Evolutionary conservation across 2,329 filamentous ascomycete species (phyloP), one percentile per base, ranked within the genome.

Genomic region (Neopestalotiopsis sp.): DNA sequence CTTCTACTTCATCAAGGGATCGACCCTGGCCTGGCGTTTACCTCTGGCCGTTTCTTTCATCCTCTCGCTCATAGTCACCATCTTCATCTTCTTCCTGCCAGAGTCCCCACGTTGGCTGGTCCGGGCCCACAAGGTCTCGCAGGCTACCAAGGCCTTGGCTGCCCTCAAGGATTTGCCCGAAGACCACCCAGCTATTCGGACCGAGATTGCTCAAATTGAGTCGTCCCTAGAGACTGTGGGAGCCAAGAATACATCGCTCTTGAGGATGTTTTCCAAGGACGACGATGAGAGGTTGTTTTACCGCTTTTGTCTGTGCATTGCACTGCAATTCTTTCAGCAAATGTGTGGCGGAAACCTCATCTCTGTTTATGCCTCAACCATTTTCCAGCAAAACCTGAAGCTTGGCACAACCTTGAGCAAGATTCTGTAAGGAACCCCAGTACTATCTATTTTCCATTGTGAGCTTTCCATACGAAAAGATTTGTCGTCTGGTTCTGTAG

Each of bases 251-350:
- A 79, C 79, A 3, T 81, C 76, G 66, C 76, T 85, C 7, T 74
- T 73, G 49, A 81, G 85, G 56, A 78, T 86, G 73, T 78, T 85
- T 72, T 83, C 79, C 71, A 84, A 83, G 79, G 84, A 83, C 67
- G 80, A 84, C 10, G 84, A 86, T 66, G 84, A 84, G 76, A 24
- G 60, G 4, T 80, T 85, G 0, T 75, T 81, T n/a, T 86, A 88
- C 76, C 83, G 86, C 34, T 86, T 86, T 73, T 78, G 77, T 2
- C 81, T 86, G 9, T 86, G 84, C 72, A 82, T 86, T 64, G 77
- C 84, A 52, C 74, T 86, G 60, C 84, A 86, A 68, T 84, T 85
- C 75, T 80, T 82, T 71, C 84, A 86, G 75, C 84, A 86, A 73
- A 84, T 85, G 82, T 79, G 81, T 69, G 84, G 84, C 60, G 82